Evolutionary conservation across 1,284 basidiomycete genomes (phyloP), one percentile per base, ranked within the genome.

Genomic region (Stereum hirsutum): DNA sequence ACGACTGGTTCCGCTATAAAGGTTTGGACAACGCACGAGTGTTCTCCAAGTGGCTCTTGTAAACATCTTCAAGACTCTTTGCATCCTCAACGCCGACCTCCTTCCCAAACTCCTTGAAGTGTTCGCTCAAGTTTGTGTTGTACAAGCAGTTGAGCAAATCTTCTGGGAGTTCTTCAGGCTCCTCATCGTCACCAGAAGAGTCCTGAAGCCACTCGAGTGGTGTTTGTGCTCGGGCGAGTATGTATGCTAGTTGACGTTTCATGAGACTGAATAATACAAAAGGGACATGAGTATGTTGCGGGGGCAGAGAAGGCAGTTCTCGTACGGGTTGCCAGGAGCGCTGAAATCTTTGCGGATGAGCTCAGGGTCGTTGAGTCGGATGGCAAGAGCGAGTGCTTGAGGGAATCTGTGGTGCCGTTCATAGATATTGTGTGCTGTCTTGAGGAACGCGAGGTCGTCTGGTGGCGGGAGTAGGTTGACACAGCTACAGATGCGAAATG

Each of bases 1-100:
- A n/a, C n/a, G n/a, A n/a, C n/a, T 40, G 1, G n/a, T 12, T 43
- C 14, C 44, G 40, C 46, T 20, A 38, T 34, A 15, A 21, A 31
- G 44, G 37, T 27, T 37, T 25, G 15, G 24, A 11, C 36, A 32
- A 67, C 75, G 54, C 59, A 82, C 89, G 72, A 2, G 86, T 81
- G 54, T 87, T 90, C 59, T 99, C 95, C 17, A 99, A 72, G 65
- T 99, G 94, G 6, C 84, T 82, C 64, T 99, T 99, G 72, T 99
- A 99, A 25, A 99, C 90, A 61, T 99, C 96, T 58, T 99, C 96
- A 43, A 98, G 68, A 41, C 82, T 87, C 69, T 90, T 92, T 5
- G 96, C 77, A 37, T 98, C 95, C 6, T 74, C 68, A 4, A 97
- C 94, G 41, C 85, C 92, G 44, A 99, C 73, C 61, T 98, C 95